phyloP scores from a whole-genome alignment of 495 filamentous ascomycete genomes.

The Sordaria brevicollis region DNA sequence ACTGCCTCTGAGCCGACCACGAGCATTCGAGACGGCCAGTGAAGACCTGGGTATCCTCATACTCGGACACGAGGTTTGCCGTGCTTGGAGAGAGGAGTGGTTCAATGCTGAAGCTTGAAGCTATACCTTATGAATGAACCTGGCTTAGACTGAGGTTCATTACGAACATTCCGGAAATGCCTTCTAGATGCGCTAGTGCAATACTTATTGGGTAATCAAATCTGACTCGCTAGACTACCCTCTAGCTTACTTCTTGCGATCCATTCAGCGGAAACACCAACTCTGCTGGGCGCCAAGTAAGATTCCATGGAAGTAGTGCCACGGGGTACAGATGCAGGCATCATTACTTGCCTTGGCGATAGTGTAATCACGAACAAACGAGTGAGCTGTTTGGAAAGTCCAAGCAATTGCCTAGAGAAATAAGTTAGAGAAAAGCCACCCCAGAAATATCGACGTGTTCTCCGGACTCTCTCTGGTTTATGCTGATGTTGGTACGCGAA shows the following conservation, averaged over 20 bases:
- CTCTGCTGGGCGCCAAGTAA: background rate
- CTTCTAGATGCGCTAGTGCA: background rate
- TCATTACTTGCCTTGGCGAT: background rate
- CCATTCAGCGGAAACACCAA: background rate
- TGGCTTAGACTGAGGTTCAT: background rate
- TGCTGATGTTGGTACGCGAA: background rate
- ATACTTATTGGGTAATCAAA: background rate
- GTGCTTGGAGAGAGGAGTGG: background rate
- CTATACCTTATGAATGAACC: no score
- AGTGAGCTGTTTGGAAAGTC: background rate
- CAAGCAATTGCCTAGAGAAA: background rate
- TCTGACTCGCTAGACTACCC: background rate
- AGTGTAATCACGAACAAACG: background rate
- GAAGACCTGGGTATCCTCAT: background rate
- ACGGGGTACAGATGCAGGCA: background rate
- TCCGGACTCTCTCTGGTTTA: background rate
- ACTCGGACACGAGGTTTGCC: background rate
- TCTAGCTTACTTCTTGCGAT: no score
- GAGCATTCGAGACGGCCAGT: background rate
- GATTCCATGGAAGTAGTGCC: background rate
- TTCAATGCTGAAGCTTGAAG: background rate
- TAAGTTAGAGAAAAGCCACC: background rate
- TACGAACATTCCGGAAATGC: background rate
- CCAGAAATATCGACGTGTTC: background rate
- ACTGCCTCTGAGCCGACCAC: background rate